Evolutionary conservation across 2,329 filamentous ascomycete genomes (phyloP), one percentile per base, ranked within the genome.

Genomic region (Cladophialophora immunda): DNA sequence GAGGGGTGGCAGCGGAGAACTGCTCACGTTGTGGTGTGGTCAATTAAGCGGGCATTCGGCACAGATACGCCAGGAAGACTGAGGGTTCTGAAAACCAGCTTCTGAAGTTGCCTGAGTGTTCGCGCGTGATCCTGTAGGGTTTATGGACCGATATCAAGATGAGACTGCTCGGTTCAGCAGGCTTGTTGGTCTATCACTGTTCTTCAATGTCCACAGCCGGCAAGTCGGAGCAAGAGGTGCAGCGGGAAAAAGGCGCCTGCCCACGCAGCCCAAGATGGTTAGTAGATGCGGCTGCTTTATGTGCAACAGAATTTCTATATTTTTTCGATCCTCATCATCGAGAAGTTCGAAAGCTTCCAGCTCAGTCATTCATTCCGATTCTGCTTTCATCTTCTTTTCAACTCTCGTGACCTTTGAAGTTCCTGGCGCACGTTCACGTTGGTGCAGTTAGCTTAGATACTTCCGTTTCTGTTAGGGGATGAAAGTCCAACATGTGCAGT

Each of bases 401-500:
- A 13, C 22, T 25, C 17, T 13, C 4, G 45, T 25, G 45, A 3
- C 45, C 22, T 50, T 41, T 50, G 45, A 25, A 50, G 17, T 50
- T 15, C 4, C 9, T 25, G 45, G 45, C 22, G 22, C 15, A 25
- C 11, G 27, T 25, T 50, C 45, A 25, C 5, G 45, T 50, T 50
- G 19, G 5, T 50, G 22, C 13, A 22, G 45, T 50, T 50, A 22
- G 22, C 45, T 25, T 27, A 22, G 22, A 5, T 11, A 50, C 11
- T 50, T 50, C 19, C 11, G 13, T 25, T 56, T 45, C 38, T 56
- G 50, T 32, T 34, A 60, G 68, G 68, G 65, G 50, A 70, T 70
- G 68, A 64, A 66, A 68, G 45, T 67, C 53, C 55, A 53, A 17
- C 50, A 70, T 67, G 68, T 57, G 34, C 63, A 58, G 32, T 50